Conservation (phyloP, 805 yeast genomes). For the Tetrapisispora pingtungensis region DNA sequence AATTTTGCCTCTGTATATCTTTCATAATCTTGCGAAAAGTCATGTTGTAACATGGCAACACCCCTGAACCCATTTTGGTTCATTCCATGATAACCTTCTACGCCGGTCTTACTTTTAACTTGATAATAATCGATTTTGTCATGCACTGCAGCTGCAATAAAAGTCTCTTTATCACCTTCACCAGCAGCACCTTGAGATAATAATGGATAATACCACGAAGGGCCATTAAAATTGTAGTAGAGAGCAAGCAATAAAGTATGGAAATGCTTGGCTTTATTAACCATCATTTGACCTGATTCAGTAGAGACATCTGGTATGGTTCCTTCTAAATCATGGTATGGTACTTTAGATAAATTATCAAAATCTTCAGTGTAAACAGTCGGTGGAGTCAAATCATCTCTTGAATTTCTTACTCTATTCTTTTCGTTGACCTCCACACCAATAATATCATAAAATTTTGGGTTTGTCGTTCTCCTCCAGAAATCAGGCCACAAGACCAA, state of each 20-base stretch:
- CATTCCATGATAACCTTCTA: conserved; percentile 30
- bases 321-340: conserved; percentile 52
- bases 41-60: conserved; percentile 67
- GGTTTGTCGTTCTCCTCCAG: conserved; percentile 78
- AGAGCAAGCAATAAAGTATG: conserved; percentile 49
- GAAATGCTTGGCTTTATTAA: conserved; percentile 51
- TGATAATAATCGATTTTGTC: conserved; percentile 41
- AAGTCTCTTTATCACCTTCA: conserved; percentile 73
- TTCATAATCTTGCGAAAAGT: conserved; percentile 52
- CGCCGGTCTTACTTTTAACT: conserved; percentile 30
- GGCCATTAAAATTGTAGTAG: conserved; percentile 62
- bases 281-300: conserved; percentile 62
- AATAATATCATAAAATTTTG: conserved; percentile 59
- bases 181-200: conserved; percentile 71
- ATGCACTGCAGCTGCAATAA: conserved; percentile 52
- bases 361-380: conserved; percentile 12
- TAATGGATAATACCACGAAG: conserved; percentile 55
- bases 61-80: conserved; percentile 39
- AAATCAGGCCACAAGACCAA: conserved; percentile 75
- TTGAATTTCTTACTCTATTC: conserved; percentile 29
- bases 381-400: conserved; percentile 29
- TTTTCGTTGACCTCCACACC: conserved; percentile 38
- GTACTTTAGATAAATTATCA: conserved; percentile 27
- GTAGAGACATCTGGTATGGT: conserved; percentile 60
- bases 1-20: conserved; percentile 11